Conservation (phyloP, 2,329 filamentous ascomycete species). For the Tolypocladium amazonense region DNA sequence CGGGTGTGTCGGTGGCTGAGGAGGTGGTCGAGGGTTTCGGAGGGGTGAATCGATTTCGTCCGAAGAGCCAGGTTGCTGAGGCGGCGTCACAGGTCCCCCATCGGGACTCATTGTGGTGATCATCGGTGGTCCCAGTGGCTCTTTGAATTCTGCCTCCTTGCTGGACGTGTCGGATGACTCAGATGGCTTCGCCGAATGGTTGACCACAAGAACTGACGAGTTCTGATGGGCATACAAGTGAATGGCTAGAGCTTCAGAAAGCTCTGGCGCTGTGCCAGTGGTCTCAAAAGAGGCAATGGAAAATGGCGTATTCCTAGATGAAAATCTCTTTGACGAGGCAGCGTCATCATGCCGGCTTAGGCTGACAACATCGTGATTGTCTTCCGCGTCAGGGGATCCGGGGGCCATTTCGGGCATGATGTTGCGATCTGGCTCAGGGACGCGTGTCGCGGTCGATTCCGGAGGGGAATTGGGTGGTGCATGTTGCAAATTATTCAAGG, state of each 20-base stretch:
- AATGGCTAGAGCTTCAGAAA: slow-evolving; percentile 52
- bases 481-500: slow-evolving; percentile 34
- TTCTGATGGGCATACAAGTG: slow-evolving; percentile 56
- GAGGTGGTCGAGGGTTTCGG: slow-evolving; percentile 50
- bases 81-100: slow-evolving; percentile 38
- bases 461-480: slow-evolving; percentile 7
- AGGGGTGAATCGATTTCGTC: slow-evolving; percentile 51
- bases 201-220: slow-evolving; percentile 49
- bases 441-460: not conserved
- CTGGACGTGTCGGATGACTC: slow-evolving; percentile 28
- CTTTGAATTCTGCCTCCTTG: slow-evolving; percentile 9
- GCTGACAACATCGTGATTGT: slow-evolving; percentile 21
- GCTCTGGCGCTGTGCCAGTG: slow-evolving; percentile 48
- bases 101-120: slow-evolving; percentile 29
- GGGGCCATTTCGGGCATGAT: not conserved
- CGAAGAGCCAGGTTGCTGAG: slow-evolving; percentile 35
- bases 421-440: not conserved
- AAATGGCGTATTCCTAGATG: slow-evolving; percentile 50
- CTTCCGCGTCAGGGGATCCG: slow-evolving; percentile 10
- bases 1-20: slow-evolving; percentile 34
- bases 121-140: slow-evolving; percentile 19
- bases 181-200: slow-evolving; percentile 41
- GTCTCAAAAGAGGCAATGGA: slow-evolving; percentile 52
- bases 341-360: slow-evolving; percentile 44
- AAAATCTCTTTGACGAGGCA: slow-evolving; percentile 40